Percentiles rank a stretch among this genome's conserved stretches.
Conservation (phyloP, 1,139 yeast genomes). For the Groenewaldozyma sp. region DNA sequence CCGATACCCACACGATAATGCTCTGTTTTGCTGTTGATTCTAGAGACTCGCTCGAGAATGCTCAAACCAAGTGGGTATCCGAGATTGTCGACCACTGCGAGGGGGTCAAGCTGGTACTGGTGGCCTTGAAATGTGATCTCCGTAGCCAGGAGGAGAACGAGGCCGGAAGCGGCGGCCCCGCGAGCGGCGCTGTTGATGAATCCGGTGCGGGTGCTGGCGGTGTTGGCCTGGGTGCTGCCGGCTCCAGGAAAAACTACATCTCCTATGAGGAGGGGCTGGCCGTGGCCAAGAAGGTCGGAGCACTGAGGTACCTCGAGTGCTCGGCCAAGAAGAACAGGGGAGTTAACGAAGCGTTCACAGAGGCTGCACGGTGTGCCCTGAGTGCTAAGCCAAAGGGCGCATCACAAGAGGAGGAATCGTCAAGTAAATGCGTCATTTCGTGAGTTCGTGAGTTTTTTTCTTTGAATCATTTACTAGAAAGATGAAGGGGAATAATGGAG, state of each 20-base stretch:
- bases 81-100: slow-evolving; percentile 96
- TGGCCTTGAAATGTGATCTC: slow-evolving; percentile 89
- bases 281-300: slow-evolving; percentile 66
- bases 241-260: slow-evolving; percentile 42
- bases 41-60: slow-evolving; percentile 88
- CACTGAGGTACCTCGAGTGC: slow-evolving; percentile 81
- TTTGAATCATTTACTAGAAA: too few relatives aligned
- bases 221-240: too few relatives aligned
- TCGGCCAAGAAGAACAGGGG: slow-evolving; percentile 92
- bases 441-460: too few relatives aligned
- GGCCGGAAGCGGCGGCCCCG: slow-evolving; percentile 1
- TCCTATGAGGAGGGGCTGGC: slow-evolving; percentile 68
- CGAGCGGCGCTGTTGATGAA: background rate
- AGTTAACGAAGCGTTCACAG: slow-evolving; percentile 93
- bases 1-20: slow-evolving; percentile 96
- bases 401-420: slow-evolving; percentile 24
- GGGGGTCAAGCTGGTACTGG: slow-evolving; percentile 87
- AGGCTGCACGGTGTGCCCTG: slow-evolving; percentile 93
- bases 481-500: too few relatives aligned
- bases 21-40: slow-evolving; percentile 93
- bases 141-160: slow-evolving; percentile 40
- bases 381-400: slow-evolving; percentile 83
- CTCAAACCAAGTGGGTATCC: slow-evolving; percentile 91
- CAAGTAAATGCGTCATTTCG: slow-evolving; percentile 12
- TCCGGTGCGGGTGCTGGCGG: slow-evolving; percentile 28